A percentile compares a stretch with the other conserved stretches of the same genome.
phyloP scores from a whole-genome alignment of 108 stramenopile genomes.

The Nitzschia sp. region DNA sequence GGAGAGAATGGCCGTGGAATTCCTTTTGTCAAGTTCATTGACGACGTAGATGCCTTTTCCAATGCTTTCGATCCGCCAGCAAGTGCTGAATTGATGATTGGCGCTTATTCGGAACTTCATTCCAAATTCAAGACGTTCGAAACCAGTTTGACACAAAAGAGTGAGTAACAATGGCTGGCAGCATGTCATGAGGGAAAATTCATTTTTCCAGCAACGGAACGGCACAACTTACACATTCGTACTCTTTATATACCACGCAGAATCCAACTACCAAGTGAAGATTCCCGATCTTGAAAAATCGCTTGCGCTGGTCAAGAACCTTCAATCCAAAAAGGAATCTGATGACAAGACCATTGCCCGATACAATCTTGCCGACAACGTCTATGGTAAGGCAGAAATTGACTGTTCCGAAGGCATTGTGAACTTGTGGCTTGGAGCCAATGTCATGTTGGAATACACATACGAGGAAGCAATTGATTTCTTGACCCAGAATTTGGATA shows the following conservation, averaged over 20 bases:
- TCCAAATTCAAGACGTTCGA: conserved; percentile 86
- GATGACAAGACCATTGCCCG: conserved; percentile 66
- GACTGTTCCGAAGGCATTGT: conserved; percentile 81
- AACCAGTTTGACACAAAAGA: conserved; percentile 63
- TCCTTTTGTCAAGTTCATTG: conserved; percentile 80
- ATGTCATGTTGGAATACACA: conserved; percentile 97
- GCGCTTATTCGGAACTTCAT: conserved; percentile 83
- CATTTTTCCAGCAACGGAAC: background rate
- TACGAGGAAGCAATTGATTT: too few species aligned
- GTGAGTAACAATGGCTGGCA: conserved; percentile 25
- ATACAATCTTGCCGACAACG: conserved; percentile 92
- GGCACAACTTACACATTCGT: background rate
- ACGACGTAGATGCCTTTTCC: conserved; percentile 80
- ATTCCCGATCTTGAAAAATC: conserved; percentile 89
- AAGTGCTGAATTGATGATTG: conserved; percentile 82
- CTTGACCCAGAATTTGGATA: background rate
- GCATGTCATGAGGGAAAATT: background rate
- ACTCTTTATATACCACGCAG: conserved; percentile 6
- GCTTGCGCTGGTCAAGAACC: conserved; percentile 65
- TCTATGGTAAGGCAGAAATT: conserved; percentile 94
- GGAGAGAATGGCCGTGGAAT: conserved; percentile 78
- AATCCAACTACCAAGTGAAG: conserved; percentile 53
- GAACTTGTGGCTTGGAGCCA: conserved; percentile 97
- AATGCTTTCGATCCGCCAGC: conserved; percentile 76
- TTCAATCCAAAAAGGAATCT: conserved; percentile 64